These are phyloP conservation scores for Hsuehochloa calcarea DNA, from an alignment of 176 grass and related monocot genomes.

Conservation along the genomic window DNA sequence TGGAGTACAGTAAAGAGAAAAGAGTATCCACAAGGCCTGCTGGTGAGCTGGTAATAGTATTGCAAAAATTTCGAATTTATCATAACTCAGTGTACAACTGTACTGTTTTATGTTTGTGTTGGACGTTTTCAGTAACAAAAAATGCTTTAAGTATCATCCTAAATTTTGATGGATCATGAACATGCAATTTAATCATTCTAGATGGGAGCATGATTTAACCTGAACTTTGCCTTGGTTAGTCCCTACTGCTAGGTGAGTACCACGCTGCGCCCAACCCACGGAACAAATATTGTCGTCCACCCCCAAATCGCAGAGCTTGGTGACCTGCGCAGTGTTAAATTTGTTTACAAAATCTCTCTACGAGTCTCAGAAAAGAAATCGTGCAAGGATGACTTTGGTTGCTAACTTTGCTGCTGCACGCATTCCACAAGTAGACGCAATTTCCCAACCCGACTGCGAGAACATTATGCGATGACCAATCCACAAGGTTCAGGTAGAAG, in stretches of 20 bases:
- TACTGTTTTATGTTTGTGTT: neutral
- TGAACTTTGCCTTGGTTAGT: constrained; percentile 97
- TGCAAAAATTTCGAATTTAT: neutral
- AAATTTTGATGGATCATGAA: neutral
- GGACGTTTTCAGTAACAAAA: neutral
- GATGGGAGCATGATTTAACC: constrained; percentile 32
- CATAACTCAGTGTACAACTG: neutral
- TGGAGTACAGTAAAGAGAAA: neutral
- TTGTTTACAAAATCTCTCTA: neutral
- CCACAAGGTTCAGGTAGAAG: constrained; percentile 98
- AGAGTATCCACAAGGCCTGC: neutral
- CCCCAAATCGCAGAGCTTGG: constrained; percentile 94
- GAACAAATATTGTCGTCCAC: constrained; percentile 84
- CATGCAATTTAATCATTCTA: neutral
- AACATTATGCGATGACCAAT: constrained; percentile 97
- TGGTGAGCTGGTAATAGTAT: neutral
- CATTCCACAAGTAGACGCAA: constrained; percentile 97
- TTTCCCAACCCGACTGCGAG: constrained; percentile 89
- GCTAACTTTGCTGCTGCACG: constrained; percentile 95
- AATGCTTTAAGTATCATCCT: neutral
- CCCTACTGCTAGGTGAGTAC: constrained; percentile 80
- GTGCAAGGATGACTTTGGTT: neutral
- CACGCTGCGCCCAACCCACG: constrained; percentile 88
- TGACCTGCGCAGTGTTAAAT: constrained; percentile 52
- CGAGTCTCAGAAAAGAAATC: neutral